Evolutionary conservation across 1,139 yeast species (phyloP).

Genomic region (Pichia sp.): DNA sequence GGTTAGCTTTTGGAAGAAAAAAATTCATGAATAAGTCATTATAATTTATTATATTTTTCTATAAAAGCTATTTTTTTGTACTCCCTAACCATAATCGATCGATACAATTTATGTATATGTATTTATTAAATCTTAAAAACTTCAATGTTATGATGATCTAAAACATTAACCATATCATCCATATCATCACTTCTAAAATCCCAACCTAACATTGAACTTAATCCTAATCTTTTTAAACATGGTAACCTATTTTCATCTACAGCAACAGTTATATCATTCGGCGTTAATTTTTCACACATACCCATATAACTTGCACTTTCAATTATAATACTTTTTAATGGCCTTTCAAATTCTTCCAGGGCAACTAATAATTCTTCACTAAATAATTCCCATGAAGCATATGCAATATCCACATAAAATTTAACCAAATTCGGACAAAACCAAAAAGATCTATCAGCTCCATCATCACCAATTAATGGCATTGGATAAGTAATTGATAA

Average conservation of each 20-base stretch:
- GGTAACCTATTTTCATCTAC: slow-evolving; percentile 75
- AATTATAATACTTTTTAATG: slow-evolving; percentile 58
- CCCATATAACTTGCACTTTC: slow-evolving; percentile 90
- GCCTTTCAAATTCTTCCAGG: slow-evolving; percentile 38
- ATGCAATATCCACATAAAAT: slow-evolving; percentile 74
- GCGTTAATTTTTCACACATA: slow-evolving; percentile 73
- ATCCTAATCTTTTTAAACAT: slow-evolving; percentile 50
- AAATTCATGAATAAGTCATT: slow-evolving; percentile 86
- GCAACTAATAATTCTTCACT: slow-evolving; percentile 50
- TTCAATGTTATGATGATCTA: slow-evolving; percentile 27
- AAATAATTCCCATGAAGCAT: slow-evolving; percentile 61
- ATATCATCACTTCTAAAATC: slow-evolving; percentile 69
- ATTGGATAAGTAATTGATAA: slow-evolving; percentile 78
- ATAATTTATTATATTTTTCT: slow-evolving; percentile 19
- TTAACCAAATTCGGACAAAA: slow-evolving; percentile 67
- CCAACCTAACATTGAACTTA: slow-evolving; percentile 86
- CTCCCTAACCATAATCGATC: background rate
- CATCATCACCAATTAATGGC: slow-evolving; percentile 67
- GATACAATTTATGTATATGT: background rate
- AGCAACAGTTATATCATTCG: slow-evolving; percentile 84
- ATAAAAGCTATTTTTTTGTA: slow-evolving; percentile 49
- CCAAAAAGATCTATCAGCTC: slow-evolving; percentile 66
- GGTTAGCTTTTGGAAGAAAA: slow-evolving; percentile 95
- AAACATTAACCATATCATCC: slow-evolving; percentile 44
- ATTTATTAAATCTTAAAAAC: slow-evolving; percentile 14